Conservation (phyloP, 2,329 filamentous ascomycete species). For the Gnomoniopsis smithogilvyi region DNA sequence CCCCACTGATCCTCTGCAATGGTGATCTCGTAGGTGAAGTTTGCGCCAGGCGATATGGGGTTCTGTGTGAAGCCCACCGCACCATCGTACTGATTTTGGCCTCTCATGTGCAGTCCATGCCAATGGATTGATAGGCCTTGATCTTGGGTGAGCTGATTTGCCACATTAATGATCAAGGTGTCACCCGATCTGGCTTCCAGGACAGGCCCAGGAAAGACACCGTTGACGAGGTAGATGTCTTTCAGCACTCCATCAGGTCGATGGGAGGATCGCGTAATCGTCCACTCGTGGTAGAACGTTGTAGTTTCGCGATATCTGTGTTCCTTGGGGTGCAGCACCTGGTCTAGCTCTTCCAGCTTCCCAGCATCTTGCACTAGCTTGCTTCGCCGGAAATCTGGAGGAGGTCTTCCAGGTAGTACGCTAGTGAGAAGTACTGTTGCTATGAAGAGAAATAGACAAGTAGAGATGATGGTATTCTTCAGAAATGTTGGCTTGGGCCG, state of each 20-base stretch:
- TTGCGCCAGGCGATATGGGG: conserved; percentile 1
- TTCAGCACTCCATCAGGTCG: conserved; percentile 50
- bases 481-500: not conserved
- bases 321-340: not conserved
- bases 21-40: conserved; percentile 11
- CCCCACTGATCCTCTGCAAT: conserved; percentile 19
- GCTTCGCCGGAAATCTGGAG: not conserved
- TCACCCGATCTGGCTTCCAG: conserved; percentile 46
- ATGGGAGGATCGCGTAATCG: conserved; percentile 33
- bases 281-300: conserved; percentile 28
- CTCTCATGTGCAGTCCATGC: conserved; percentile 42
- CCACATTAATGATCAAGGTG: conserved; percentile 37
- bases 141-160: conserved; percentile 34
- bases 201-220: conserved; percentile 46
- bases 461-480: not conserved
- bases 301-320: not conserved
- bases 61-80: conserved; percentile 10
- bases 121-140: conserved; percentile 42
- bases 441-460: not conserved
- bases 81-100: conserved; percentile 19
- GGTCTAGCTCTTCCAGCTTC: not conserved
- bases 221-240: conserved; percentile 46
- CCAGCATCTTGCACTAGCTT: not conserved
- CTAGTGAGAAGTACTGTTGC: not conserved
- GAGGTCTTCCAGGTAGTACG: not conserved